Evolutionary conservation across 805 yeast genomes (phyloP), one percentile per base, ranked within the genome.

Genomic region (Pichia kluyveri): DNA sequence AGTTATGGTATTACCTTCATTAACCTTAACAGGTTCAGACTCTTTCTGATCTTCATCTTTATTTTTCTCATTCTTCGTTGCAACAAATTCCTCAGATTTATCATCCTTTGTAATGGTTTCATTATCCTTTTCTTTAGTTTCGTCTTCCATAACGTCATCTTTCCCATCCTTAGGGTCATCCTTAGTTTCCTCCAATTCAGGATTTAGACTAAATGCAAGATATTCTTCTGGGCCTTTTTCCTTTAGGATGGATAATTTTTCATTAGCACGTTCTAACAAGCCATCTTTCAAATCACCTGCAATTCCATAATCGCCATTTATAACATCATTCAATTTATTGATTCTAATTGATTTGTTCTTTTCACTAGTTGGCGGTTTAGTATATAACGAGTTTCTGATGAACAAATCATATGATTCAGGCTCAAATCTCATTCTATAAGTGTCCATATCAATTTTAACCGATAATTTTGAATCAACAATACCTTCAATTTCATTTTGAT

Each of bases 401-500:
- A 85, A 88, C 53, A 82, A 83, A 67, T 93, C 99, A 54, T 75
- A 79, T 0, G 96, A 79, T 7, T 75, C 81, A 5, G 83, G 75
- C 60, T 87, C 95, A 61, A 91, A 89, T 60, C 85, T 81, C 58
- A 93, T 67, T 53, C 86, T 75, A 65, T 87, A 93, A 4, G 89
- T 79, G 56, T 83, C 83, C 56, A 80, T 79, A 59, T 90, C 81
- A 38, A 91, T 76, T 42, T 86, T 82, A 18, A 93, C 91, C 58
- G 80, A 80, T 65, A 91, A 69, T 27, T 80, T 83, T 34, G 95
- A 80, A 43, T 75, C 76, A 4, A 82, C 75, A 40, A 74, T 72
- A 12, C 91, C 95, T 46, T 78, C 82, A 47, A 78, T 68, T 40
- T 62, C 68, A 45, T 59, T 63, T 11, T 67, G 69, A 39, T 61